Conservation (phyloP, 768 basidiomycete species). For the Calvatia gigantea region DNA sequence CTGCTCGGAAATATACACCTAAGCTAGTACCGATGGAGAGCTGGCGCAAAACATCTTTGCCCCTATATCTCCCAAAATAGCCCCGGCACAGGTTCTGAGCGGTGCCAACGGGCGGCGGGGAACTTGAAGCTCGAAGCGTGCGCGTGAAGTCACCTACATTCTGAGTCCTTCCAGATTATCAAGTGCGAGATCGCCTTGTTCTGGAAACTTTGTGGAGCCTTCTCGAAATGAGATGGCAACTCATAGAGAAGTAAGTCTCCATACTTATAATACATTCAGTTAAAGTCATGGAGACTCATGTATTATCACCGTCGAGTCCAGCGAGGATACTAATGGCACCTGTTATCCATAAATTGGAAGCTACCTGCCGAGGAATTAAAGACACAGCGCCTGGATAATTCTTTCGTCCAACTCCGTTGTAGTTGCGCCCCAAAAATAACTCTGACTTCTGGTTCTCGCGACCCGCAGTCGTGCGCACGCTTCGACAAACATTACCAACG, state of each 20-base stretch:
- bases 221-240: not conserved
- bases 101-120: not conserved
- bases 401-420: not conserved
- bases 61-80: not conserved
- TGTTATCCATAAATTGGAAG: not conserved
- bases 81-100: not conserved
- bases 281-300: not conserved
- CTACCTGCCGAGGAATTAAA: not conserved
- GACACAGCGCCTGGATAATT: not conserved
- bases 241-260: not conserved
- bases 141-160: not conserved
- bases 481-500: not conserved
- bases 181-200: not conserved
- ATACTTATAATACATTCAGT: not conserved
- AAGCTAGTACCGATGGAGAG: not conserved
- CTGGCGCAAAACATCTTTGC: not conserved
- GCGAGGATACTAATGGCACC: not conserved
- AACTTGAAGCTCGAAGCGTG: no score
- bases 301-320: not conserved
- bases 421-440: not conserved
- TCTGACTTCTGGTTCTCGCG: not conserved
- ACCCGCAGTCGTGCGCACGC: not conserved
- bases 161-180: not conserved
- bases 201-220: not conserved
- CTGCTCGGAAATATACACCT: conserved; percentile 7